Percentiles rank a stretch among this genome's conserved stretches.
These are phyloP conservation scores for Fusarium sp. DNA, from an alignment of 2,329 filamentous ascomycete species.

Conservation along the genomic window DNA sequence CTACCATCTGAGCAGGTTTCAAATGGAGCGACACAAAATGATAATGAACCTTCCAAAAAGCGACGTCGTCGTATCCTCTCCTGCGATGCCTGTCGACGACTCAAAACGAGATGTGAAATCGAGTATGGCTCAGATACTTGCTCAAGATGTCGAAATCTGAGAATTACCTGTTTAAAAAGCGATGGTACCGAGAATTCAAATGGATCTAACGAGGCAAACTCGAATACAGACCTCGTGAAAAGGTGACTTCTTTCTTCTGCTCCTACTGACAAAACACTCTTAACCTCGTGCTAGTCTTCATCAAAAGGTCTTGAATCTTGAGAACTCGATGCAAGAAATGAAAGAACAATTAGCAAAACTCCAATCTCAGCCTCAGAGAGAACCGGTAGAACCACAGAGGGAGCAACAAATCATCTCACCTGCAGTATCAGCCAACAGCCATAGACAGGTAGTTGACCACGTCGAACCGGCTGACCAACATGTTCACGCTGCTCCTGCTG, in stretches of 20 bases:
- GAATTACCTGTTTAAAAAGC: conserved; percentile 25
- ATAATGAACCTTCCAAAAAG: conserved; percentile 24
- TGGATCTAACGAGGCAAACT: not conserved
- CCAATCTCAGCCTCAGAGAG: not conserved
- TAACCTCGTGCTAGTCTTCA: conserved; percentile 13
- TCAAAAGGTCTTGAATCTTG: conserved; percentile 23
- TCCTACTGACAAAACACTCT: not conserved
- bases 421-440: not conserved
- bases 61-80: conserved; percentile 35
- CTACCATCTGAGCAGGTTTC: not conserved
- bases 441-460: not conserved
- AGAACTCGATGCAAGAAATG: conserved; percentile 25
- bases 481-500: conserved; percentile 25
- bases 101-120: conserved; percentile 40
- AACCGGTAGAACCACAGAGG: not conserved
- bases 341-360: conserved; percentile 10
- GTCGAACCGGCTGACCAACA: conserved; percentile 24
- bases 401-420: not conserved
- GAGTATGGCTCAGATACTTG: conserved; percentile 27
- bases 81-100: conserved; percentile 32
- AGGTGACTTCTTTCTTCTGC: not conserved
- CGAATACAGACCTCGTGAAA: conserved; percentile 14
- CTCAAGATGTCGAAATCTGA: conserved; percentile 30
- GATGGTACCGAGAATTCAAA: conserved; percentile 13
- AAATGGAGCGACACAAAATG: not conserved